phyloP scores from a whole-genome alignment of 768 basidiomycete genomes.

The Leccinum subgranulosum region DNA sequence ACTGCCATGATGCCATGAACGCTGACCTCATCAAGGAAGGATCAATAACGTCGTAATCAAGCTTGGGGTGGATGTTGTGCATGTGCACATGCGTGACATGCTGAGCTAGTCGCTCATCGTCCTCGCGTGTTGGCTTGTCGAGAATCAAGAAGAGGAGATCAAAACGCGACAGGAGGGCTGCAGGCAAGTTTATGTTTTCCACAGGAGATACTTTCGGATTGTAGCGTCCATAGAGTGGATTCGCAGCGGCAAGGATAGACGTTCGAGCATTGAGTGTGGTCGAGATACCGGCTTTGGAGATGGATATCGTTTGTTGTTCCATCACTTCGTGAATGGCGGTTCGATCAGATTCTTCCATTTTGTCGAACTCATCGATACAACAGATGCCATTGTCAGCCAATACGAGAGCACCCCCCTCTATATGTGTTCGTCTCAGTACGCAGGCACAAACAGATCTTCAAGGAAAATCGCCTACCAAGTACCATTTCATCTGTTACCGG shows the following conservation, averaged over 20 bases:
- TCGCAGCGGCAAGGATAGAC: conserved; percentile 96
- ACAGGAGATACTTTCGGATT: conserved; percentile 97
- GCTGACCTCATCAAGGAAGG: conserved; percentile 84
- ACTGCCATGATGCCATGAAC: background rate
- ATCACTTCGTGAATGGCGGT: conserved; percentile 99
- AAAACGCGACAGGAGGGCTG: conserved; percentile 93
- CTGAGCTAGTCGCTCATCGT: conserved; percentile 92
- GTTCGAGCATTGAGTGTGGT: conserved; percentile 97
- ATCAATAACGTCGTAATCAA: conserved; percentile 81
- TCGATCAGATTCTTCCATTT: conserved; percentile 98
- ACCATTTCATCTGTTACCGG: conserved; percentile 99
- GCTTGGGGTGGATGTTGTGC: conserved; percentile 85
- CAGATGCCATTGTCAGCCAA: conserved; percentile 99
- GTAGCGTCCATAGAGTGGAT: conserved; percentile 96
- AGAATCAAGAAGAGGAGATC: conserved; percentile 95
- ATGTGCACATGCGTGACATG: conserved; percentile 99
- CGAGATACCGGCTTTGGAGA: conserved; percentile 98
- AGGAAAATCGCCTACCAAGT: conserved; percentile 60
- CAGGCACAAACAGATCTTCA: background rate
- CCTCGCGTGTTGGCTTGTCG: conserved; percentile 92
- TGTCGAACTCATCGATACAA: conserved; percentile 99
- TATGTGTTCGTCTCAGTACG: conserved; percentile 10
- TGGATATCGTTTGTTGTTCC: conserved; percentile 99
- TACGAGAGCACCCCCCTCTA: conserved; percentile 99
- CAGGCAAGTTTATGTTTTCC: conserved; percentile 98